Percentiles rank a stretch among this genome's conserved stretches.
Conservation (phyloP, 352 stramenopile genomes). For the Pythium pectinolyticum region DNA sequence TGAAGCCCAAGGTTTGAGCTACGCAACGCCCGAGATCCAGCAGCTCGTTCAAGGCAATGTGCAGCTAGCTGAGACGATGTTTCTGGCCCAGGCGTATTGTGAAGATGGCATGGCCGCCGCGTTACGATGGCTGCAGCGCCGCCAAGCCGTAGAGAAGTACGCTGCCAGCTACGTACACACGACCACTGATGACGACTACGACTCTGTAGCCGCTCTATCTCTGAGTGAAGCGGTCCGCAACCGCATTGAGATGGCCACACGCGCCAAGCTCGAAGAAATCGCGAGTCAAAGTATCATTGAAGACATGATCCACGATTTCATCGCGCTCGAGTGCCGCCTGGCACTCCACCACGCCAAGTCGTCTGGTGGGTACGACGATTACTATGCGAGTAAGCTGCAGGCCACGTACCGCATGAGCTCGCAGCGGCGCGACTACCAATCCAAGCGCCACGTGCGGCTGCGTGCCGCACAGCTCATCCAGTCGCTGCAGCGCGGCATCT, state of each 20-base stretch:
- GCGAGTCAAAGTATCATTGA: slow-evolving; percentile 52
- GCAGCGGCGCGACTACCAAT: slow-evolving; percentile 52
- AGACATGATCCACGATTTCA: slow-evolving; percentile 57
- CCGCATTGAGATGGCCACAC: slow-evolving; percentile 36
- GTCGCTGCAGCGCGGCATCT: slow-evolving; percentile 65
- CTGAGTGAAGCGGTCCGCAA: slow-evolving; percentile 29
- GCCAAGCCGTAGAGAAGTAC: slow-evolving; percentile 46
- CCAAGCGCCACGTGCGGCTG: slow-evolving; percentile 44
- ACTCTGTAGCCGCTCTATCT: too few relatives aligned
- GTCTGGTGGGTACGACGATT: slow-evolving; percentile 59
- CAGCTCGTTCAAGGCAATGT: slow-evolving; percentile 30
- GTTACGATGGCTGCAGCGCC: slow-evolving; percentile 43
- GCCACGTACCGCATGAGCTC: slow-evolving; percentile 68
- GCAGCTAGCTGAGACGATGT: slow-evolving; percentile 35
- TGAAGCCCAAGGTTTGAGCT: slow-evolving; percentile 15
- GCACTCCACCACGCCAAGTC: slow-evolving; percentile 55
- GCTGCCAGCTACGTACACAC: slow-evolving; percentile 36
- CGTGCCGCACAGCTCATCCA: slow-evolving; percentile 64
- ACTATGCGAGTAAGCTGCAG: slow-evolving; percentile 74
- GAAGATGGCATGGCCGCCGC: slow-evolving; percentile 40
- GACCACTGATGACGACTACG: slow-evolving; percentile 21
- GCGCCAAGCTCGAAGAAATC: slow-evolving; percentile 46
- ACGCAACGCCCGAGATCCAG: slow-evolving; percentile 25
- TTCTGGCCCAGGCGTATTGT: slow-evolving; percentile 49
- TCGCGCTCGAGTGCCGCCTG: slow-evolving; percentile 55